phyloP scores from a whole-genome alignment of 2,329 filamentous ascomycete species.

The Sporothrix mexicana region DNA sequence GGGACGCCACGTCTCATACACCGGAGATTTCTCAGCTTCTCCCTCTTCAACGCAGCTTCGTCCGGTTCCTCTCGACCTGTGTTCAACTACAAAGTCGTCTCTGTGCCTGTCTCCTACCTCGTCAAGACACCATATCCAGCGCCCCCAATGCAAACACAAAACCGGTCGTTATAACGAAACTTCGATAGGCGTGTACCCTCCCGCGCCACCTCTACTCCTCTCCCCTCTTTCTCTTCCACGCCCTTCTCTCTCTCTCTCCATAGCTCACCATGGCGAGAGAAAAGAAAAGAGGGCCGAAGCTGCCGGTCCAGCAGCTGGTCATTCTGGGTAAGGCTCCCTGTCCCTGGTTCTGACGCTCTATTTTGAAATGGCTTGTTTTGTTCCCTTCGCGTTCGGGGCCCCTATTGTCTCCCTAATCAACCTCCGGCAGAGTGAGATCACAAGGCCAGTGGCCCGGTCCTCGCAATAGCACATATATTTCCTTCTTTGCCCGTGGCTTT shows the following conservation, averaged over 20 bases:
- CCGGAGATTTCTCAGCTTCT: neutral
- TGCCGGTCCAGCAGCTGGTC: conserved; percentile 76
- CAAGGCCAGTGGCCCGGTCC: neutral
- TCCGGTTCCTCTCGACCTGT: neutral
- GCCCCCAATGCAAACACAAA: conserved; percentile 6
- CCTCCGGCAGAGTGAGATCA: neutral
- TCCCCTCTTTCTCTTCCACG: neutral
- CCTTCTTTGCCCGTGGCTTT: neutral
- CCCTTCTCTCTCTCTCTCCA: neutral
- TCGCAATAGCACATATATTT: neutral
- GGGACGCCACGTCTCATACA: neutral
- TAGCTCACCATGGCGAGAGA: conserved; percentile 38
- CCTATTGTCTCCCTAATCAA: neutral
- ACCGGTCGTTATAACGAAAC: conserved; percentile 1
- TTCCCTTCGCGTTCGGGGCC: too few species aligned
- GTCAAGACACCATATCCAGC: neutral
- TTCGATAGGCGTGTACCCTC: neutral
- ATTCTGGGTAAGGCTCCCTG: conserved; percentile 69
- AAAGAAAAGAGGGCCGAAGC: conserved; percentile 56
- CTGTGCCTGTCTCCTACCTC: neutral
- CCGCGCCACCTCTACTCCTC: neutral
- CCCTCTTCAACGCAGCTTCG: conserved; percentile 2
- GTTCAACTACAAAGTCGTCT: neutral
- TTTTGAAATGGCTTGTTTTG: neutral
- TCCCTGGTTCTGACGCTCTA: neutral